Evolutionary conservation across 345 rosid genomes (phyloP), one percentile per base, ranked within the genome.

Genomic region (Acer campestre): DNA sequence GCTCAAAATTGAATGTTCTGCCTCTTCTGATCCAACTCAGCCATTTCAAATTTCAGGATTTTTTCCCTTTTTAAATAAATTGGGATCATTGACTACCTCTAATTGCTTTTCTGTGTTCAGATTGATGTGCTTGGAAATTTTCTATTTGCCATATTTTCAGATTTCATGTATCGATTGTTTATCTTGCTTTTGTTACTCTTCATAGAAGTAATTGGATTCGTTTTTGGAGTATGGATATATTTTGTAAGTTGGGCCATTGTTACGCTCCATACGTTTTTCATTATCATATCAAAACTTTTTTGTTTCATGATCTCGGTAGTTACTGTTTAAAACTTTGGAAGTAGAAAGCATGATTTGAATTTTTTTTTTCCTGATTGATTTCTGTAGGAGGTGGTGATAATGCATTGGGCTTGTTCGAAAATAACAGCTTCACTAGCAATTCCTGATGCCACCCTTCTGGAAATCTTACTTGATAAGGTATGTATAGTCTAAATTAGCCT

Each of bases 401-500:
- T 94, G 98, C 99, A 96, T 74, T 96, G 99, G 99, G 93, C 99
- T 14, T 94, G 99, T 85, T 85, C 93, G 23, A 96, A 94, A 88
- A 92, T 96, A 82, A 88, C 97, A 63, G 92, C 98, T 84, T 96
- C 97, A 27, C 85, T 90, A 80, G 88, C 99, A 70, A 90, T 91
- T 84, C 92, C 97, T 58, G 99, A 96, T 83, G 81, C 89, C 73
- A 78, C 83, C 73, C 97, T 96, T 82, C 91, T 96, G 79, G 98
- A 96, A 81, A 86, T 92, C 81, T 87, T 94, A 77, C 97, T 96
- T 76, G 97, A 94, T 82, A 96, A 96, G 99, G 99, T 95, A 79
- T 78, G 70, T 73, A 35, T n/a, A 66, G 64, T 75, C 48, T 74
- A 5, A 61, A 27, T 73, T 56, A 31, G 62, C 22, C 20, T 62